phyloP scores from a whole-genome alignment of 345 rosid genomes.

The Moricandia moricandioides region DNA sequence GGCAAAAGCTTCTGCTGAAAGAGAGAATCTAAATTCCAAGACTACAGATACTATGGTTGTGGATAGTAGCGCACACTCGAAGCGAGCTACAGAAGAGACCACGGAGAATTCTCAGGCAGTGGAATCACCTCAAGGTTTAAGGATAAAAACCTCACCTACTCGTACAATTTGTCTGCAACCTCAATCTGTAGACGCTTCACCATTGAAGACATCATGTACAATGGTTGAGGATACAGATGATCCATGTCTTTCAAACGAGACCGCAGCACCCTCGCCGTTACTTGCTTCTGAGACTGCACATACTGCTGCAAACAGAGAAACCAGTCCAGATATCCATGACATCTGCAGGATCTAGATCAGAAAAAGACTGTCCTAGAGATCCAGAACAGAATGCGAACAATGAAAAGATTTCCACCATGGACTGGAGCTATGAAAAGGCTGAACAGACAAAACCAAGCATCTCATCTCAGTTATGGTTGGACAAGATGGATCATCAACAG shows the following conservation, averaged over 20 bases:
- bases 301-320: slow-evolving; percentile 23
- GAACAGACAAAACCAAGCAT: slow-evolving; percentile 16
- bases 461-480: slow-evolving; percentile 30
- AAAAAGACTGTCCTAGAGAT: slow-evolving; percentile 16
- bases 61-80: slow-evolving; percentile 29
- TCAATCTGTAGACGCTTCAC: slow-evolving; percentile 26
- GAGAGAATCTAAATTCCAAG: slow-evolving; percentile 37
- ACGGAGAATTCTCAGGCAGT: slow-evolving; percentile 29
- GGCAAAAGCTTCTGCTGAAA: slow-evolving; percentile 36
- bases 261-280: background rate
- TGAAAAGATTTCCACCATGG: slow-evolving; percentile 12
- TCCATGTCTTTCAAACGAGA: slow-evolving; percentile 20
- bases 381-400: slow-evolving; percentile 24
- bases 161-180: slow-evolving; percentile 30
- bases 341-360: slow-evolving; percentile 19
- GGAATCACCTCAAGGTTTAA: slow-evolving; percentile 30
- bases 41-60: slow-evolving; percentile 13
- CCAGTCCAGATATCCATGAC: slow-evolving; percentile 30
- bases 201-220: slow-evolving; percentile 13
- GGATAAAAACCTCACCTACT: slow-evolving; percentile 26
- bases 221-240: slow-evolving; percentile 22
- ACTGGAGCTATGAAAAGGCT: slow-evolving; percentile 30
- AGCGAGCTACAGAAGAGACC: slow-evolving; percentile 31
- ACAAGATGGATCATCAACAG: slow-evolving; percentile 30
- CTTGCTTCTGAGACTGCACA: slow-evolving; percentile 24